A percentile compares a stretch with the other conserved stretches of the same genome.
Conservation (phyloP, 495 filamentous ascomycete genomes). For the Stereocaulon alpinum region DNA sequence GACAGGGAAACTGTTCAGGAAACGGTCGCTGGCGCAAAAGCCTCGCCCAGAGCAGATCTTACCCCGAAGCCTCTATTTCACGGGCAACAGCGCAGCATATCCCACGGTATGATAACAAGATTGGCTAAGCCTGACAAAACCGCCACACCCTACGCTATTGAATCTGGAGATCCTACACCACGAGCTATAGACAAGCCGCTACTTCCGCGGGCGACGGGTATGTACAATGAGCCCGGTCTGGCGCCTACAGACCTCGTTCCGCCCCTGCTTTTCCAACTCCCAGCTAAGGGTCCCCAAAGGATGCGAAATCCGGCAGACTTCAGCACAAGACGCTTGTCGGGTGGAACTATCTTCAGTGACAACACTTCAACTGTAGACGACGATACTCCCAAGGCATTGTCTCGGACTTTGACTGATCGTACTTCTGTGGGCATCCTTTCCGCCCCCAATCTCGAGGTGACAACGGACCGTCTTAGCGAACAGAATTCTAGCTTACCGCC, state of each 20-base stretch:
- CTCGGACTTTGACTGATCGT: constrained; percentile 15
- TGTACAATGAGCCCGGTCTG: constrained; percentile 31
- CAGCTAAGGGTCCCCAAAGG: constrained; percentile 29
- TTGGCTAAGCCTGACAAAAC: background rate
- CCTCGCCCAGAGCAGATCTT: constrained; percentile 2
- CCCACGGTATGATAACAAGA: constrained; percentile 4
- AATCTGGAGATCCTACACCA: background rate
- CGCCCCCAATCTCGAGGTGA: background rate
- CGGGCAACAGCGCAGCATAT: constrained; percentile 18
- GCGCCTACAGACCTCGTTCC: constrained; percentile 36
- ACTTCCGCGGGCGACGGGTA: constrained; percentile 17
- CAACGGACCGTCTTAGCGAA: background rate
- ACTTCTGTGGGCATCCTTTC: constrained; percentile 10
- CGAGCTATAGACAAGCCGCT: background rate
- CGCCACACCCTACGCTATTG: background rate
- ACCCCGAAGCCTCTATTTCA: constrained; percentile 22
- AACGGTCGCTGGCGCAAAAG: background rate
- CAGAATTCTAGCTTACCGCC: background rate
- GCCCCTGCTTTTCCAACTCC: constrained; percentile 31
- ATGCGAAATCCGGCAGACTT: constrained; percentile 34
- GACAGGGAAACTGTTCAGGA: background rate
- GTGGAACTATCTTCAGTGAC: constrained; percentile 37
- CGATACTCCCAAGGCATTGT: constrained; percentile 13
- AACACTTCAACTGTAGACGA: constrained; percentile 43
- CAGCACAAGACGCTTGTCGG: constrained; percentile 33